Evolutionary conservation across 140 eudicot genomes (phyloP), one percentile per base, ranked within the genome.

Genomic region (Ambrosia hybrid): DNA sequence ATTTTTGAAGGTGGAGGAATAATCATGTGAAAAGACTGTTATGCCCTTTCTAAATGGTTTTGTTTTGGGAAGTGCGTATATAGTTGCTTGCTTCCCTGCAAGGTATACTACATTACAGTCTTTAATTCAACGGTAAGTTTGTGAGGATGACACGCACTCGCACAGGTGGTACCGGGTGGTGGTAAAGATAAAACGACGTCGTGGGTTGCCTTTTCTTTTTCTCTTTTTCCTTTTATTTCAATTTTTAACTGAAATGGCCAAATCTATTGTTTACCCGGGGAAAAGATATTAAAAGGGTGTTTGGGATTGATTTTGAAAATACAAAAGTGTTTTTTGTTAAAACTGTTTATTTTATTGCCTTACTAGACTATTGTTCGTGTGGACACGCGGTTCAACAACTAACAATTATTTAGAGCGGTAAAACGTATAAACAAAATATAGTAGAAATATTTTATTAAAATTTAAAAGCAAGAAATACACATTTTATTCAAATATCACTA

Each of bases 111-210:
- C 37, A 37, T 52, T 11, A 38, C 21, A 17, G 9, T 57, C 83
- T 58, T 79, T 41, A 65, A 79, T 72, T 79, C 65, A 67, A 79
- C 83, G 79, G 79, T 79, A 79, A 72, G 83, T 57, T 37, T 66
- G 63, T 3, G 56, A 57, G 52, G 76, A 77, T 62, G 65, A 60
- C 70, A 10, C 26, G 16, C 39, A 30, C 39, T 30, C 2, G 39
- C 9, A 6, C 56, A 34, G 79, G 1, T 21, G 73, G 73, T 65
- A 58, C 73, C 26, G n/a, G n/a, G n/a, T n/a, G 1, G 26, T 75
- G 62, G 79, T 65, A 57, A 66, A 45, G 38, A 13, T 9, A 9
- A 70, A 70, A 70, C 59, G 72, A 0, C 48, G 59, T 51, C 76
- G 76, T 77, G 3, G 0, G 1, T 62, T 38, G 37, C 71, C 48